These are phyloP conservation scores for Pleurotus giganteus DNA, from an alignment of 768 basidiomycete species.

Conservation along the genomic window DNA sequence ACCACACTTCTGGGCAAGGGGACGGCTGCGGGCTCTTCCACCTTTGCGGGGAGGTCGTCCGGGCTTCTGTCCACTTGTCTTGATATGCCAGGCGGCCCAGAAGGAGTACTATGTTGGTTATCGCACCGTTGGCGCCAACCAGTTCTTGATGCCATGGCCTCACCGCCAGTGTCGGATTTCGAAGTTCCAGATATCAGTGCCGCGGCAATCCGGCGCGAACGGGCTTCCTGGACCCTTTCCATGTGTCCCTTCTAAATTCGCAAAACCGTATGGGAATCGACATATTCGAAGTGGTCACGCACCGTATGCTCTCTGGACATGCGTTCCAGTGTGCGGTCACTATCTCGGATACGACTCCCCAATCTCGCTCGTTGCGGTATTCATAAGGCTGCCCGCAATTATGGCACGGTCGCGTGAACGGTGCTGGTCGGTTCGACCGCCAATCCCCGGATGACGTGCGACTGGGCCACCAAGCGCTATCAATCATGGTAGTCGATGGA, in stretches of 20 bases:
- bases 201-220: constrained; percentile 11
- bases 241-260: constrained; percentile 11
- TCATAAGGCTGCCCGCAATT: constrained; percentile 7
- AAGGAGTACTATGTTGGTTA: constrained; percentile 5
- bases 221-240: constrained; percentile 12
- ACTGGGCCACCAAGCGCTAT: constrained; percentile 11
- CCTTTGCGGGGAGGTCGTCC: background rate
- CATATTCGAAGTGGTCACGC: constrained; percentile 6
- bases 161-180: constrained; percentile 11
- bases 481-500: constrained; percentile 10
- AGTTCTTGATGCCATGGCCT: constrained; percentile 11
- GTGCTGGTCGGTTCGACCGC: constrained; percentile 9
- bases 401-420: constrained; percentile 10
- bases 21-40: background rate
- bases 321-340: constrained; percentile 11
- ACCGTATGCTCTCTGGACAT: constrained; percentile 15
- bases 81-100: constrained; percentile 7
- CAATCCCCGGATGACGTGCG: constrained; percentile 9
- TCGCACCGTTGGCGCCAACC: constrained; percentile 10
- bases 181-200: constrained; percentile 8
- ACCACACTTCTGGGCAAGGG: constrained; percentile 4
- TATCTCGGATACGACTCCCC: constrained; percentile 10
- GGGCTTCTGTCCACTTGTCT: constrained; percentile 8
- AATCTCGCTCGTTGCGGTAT: constrained; percentile 10
- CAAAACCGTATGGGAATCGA: constrained; percentile 9